Evolutionary conservation across 148 eudicot genomes (phyloP), one percentile per base, ranked within the genome.

Genomic region (Pharnaceum exiguum): DNA sequence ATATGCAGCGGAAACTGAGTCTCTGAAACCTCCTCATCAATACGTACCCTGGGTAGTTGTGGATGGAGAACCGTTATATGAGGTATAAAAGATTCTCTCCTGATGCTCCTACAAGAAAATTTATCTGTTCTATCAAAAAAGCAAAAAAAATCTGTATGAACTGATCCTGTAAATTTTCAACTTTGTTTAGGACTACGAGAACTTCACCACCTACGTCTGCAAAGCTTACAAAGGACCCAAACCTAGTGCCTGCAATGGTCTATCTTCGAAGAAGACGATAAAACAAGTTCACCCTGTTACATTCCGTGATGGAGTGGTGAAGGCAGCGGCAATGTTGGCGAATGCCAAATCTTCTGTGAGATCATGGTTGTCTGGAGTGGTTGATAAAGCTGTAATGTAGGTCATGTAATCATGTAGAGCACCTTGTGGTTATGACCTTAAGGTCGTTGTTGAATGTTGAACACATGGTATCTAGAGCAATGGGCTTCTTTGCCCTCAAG

Each of bases 31-130:
- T 59, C 87, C 82, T 30, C 96, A 89, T 55, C 21, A 47, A 32
- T 89, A 85, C 13, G 96, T 89, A 46, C 96, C 94, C 15, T 89
- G 96, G 96, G 94, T 89, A 15, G 87, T 81, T 47, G 90, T 89
- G 46, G 70, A 89, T 36, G 94, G 94, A 39, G 67, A 83, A 52
- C 96, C 96, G 29, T 81, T 89, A 19, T 79, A 75, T 21, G 96
- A 89, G 55, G 96, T 85, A 25, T 68, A 82, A 60, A 47, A 51
- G 17, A 30, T 56, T 5, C 30, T 62, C 28, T 12, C 30, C 3
- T 29, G 7, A 12, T 46, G 26, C 46, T 19, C 27, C 35, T 22
- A 28, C 38, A 35, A 35, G 38, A 35, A 35, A 12, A 35, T n/a
- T n/a, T n/a, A n/a, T n/a, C n/a, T n/a, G n/a, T n/a, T n/a, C n/a